These are phyloP conservation scores for Fraxinus floribunda DNA, from an alignment of 305 asterid species.

Conservation along the genomic window DNA sequence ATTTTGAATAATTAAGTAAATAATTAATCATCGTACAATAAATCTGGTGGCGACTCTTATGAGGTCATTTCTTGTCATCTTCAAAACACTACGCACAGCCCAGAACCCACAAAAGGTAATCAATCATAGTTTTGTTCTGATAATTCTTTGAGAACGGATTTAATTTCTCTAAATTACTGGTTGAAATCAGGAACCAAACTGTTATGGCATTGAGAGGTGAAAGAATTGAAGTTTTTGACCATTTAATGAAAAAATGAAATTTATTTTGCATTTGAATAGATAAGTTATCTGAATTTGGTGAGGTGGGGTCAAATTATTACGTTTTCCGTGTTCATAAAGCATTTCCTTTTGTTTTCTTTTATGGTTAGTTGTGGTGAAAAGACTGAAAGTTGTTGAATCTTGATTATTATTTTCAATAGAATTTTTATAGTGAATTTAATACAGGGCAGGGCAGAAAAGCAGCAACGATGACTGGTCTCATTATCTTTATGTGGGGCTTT, in stretches of 20 bases:
- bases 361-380: background rate
- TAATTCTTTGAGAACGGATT: background rate
- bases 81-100: background rate
- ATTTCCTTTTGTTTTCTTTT: background rate
- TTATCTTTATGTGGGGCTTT: background rate
- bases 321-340: background rate
- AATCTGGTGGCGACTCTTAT: background rate
- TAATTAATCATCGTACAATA: background rate
- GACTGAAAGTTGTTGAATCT: background rate
- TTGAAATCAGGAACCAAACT: background rate
- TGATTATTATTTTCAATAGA: background rate
- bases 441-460: background rate
- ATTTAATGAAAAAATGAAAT: background rate
- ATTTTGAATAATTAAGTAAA: background rate
- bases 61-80: background rate
- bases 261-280: background rate
- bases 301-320: background rate
- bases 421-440: background rate
- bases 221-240: background rate
- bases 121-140: background rate
- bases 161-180: background rate
- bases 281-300: background rate
- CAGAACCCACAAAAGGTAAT: background rate
- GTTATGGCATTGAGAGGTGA: background rate
- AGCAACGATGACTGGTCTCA: background rate